A percentile compares a stretch with the other conserved stretches of the same genome.
Conservation (phyloP, 768 basidiomycete genomes). For the Phylloporus arenicola region DNA sequence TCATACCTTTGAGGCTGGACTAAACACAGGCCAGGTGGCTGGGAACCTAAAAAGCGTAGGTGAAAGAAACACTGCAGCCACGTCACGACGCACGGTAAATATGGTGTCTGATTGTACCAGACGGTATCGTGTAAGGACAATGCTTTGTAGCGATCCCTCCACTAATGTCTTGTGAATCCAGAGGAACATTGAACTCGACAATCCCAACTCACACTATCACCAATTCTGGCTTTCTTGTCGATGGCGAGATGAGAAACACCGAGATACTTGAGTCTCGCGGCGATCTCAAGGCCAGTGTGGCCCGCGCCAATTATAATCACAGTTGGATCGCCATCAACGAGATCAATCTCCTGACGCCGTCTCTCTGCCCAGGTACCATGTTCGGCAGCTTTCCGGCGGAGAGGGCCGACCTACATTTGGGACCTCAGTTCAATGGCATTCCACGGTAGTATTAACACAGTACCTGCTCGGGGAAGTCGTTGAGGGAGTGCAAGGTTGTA, state of each 20-base stretch:
- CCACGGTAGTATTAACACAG: not conserved
- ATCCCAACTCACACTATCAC: conserved; percentile 35
- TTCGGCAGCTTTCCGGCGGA: conserved; percentile 38
- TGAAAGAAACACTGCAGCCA: not conserved
- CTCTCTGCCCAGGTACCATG: conserved; percentile 53
- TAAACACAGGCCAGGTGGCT: conserved; percentile 47
- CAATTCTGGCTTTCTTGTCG: conserved; percentile 47
- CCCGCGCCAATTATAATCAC: conserved; percentile 64
- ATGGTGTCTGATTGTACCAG: conserved; percentile 54
- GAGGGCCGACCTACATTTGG: conserved; percentile 29
- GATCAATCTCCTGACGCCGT: conserved; percentile 39
- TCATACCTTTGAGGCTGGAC: conserved; percentile 45
- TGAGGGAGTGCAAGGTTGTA: conserved; percentile 56
- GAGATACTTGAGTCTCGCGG: conserved; percentile 60
- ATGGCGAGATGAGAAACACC: conserved; percentile 52
- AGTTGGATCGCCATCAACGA: conserved; percentile 45
- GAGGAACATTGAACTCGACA: not conserved
- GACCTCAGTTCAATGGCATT: not conserved
- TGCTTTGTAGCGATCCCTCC: conserved; percentile 56
- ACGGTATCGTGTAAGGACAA: conserved; percentile 52
- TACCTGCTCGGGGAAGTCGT: conserved; percentile 49
- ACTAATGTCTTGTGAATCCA: conserved; percentile 22
- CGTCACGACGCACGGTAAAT: conserved; percentile 38
- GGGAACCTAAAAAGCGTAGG: conserved; percentile 39
- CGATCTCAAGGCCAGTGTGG: conserved; percentile 60